Evolutionary conservation across 768 basidiomycete species (phyloP).

Genomic region (Antrodiella citrinella): DNA sequence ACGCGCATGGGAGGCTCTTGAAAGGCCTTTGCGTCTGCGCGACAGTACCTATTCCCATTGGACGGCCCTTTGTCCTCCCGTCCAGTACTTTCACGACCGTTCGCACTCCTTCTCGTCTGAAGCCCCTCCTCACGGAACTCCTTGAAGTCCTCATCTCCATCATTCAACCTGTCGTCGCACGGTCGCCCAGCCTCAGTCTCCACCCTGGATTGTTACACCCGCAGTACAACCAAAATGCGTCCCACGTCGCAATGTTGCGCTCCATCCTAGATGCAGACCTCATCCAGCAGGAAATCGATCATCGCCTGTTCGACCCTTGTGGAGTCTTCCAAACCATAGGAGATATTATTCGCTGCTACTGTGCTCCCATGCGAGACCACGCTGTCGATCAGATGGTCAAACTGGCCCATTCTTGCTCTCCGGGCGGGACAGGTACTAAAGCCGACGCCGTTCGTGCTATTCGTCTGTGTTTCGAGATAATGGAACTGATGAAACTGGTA

Average conservation of each 20-base stretch:
- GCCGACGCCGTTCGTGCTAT: conserved; percentile 66
- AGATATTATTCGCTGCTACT: conserved; percentile 78
- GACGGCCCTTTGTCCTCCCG: conserved; percentile 33
- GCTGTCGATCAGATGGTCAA: conserved; percentile 79
- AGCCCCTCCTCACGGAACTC: conserved; percentile 62
- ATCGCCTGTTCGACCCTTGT: conserved; percentile 70
- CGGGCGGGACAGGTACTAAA: conserved; percentile 39
- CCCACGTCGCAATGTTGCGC: conserved; percentile 58
- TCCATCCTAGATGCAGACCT: conserved; percentile 75
- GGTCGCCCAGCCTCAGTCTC: conserved; percentile 44
- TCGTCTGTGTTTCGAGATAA: conserved; percentile 78
- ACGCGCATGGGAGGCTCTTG: conserved; percentile 40
- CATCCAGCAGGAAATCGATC: conserved; percentile 75
- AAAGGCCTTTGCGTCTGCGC: conserved; percentile 36
- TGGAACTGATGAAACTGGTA: conserved; percentile 94
- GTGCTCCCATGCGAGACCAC: conserved; percentile 87
- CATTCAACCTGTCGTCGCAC: conserved; percentile 57
- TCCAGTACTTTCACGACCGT: conserved; percentile 42
- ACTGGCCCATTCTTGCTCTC: conserved; percentile 51
- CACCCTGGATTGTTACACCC: conserved; percentile 50
- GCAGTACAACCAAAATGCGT: conserved; percentile 54
- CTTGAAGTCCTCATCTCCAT: conserved; percentile 76
- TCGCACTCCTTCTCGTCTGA: conserved; percentile 66
- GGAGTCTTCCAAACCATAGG: conserved; percentile 76
- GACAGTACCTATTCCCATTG: conserved; percentile 17